Evolutionary conservation across 192 early-diverging fungal genomes (phyloP).

Genomic region (Gaertneriomyces sp.): DNA sequence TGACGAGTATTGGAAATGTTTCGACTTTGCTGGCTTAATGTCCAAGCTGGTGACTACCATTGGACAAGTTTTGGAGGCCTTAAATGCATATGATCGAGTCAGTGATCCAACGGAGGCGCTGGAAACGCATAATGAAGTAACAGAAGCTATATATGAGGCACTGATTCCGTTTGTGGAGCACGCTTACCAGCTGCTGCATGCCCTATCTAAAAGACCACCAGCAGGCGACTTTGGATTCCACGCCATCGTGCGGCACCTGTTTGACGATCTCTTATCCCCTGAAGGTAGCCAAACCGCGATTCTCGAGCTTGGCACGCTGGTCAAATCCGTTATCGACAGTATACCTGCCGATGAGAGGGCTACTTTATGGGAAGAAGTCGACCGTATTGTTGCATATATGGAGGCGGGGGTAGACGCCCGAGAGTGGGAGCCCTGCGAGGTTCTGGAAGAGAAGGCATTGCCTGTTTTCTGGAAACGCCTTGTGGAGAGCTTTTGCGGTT

Average conservation of each 20-base stretch:
- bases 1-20: conserved; percentile 36
- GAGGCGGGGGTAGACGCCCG: conserved; percentile 30
- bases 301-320: conserved; percentile 3
- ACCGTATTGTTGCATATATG: conserved; percentile 13
- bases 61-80: conserved; percentile 9
- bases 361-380: conserved; percentile 29
- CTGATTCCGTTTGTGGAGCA: conserved; percentile 21
- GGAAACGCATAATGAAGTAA: conserved; percentile 5
- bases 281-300: conserved; percentile 1
- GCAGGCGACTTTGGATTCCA: conserved; percentile 25
- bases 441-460: conserved; percentile 27
- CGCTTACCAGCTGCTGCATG: conserved; percentile 28
- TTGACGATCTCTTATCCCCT: conserved; percentile 1
- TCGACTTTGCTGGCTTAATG: conserved; percentile 27
- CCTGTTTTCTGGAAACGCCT: conserved; percentile 22
- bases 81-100: conserved; percentile 23
- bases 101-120: background rate
- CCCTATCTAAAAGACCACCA: conserved; percentile 9
- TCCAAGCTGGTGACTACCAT: conserved; percentile 24
- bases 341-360: background rate
- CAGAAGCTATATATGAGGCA: background rate
- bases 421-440: conserved; percentile 9
- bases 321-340: background rate
- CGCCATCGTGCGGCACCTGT: conserved; percentile 25
- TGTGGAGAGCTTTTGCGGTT: conserved; percentile 7